phyloP scores from a whole-genome alignment of 148 eudicot species.

The Linanthus parryae region DNA sequence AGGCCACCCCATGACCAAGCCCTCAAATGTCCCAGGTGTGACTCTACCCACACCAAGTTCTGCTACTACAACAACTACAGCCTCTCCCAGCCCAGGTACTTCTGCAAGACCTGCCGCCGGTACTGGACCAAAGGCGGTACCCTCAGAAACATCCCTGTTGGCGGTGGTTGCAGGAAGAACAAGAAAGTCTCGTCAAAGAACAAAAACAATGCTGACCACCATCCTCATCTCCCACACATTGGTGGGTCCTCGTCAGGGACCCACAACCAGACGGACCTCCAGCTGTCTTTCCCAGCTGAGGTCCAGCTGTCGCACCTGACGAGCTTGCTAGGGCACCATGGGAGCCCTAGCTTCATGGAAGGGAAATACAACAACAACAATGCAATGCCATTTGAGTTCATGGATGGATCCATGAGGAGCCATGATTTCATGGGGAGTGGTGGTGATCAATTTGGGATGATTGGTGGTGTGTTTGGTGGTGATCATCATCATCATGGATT shows the following conservation, averaged over 20 bases:
- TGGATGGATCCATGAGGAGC: constrained; percentile 64
- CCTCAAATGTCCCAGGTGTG: constrained; percentile 76
- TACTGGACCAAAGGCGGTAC: constrained; percentile 91
- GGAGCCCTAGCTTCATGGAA: constrained; percentile 29
- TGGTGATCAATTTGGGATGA: constrained; percentile 20
- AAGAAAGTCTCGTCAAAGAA: constrained; percentile 45
- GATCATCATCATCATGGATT: constrained; percentile 10
- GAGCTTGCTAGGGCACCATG: constrained; percentile 21
- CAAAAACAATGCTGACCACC: constrained; percentile 19
- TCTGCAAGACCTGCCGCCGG: constrained; percentile 87
- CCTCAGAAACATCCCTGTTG: constrained; percentile 84
- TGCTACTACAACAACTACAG: constrained; percentile 95
- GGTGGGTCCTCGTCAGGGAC: constrained; percentile 14
- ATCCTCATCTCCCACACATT: constrained; percentile 15
- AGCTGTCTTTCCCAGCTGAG: constrained; percentile 45
- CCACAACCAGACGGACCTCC: constrained; percentile 37
- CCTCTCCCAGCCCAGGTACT: constrained; percentile 80
- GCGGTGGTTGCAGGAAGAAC: constrained; percentile 80
- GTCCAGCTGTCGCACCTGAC: constrained; percentile 39
- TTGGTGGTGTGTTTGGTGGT: constrained; percentile 26
- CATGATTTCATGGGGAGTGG: constrained; percentile 48
- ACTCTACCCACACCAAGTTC: constrained; percentile 78
- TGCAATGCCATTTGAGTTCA: constrained; percentile 48
- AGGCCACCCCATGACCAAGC: constrained; percentile 80
- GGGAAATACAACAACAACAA: constrained; percentile 15